Evolutionary conservation across 345 rosid species (phyloP).

Genomic region (Populus simonii): DNA sequence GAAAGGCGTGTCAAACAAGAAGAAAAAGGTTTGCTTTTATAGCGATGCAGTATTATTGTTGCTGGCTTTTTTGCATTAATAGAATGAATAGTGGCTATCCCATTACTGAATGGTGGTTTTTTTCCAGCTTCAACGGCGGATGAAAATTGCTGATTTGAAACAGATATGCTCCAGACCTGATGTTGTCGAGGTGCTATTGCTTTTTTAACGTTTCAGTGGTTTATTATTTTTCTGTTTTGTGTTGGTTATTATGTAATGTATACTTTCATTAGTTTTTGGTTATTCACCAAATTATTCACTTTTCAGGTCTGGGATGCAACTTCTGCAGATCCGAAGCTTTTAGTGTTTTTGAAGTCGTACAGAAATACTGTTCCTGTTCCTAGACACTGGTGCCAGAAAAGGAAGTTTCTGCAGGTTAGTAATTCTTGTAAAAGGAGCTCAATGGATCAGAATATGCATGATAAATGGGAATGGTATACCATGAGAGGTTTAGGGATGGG

Average conservation of each 20-base stretch:
- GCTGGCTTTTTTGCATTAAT: background rate
- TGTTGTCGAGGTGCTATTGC: slow-evolving; percentile 83
- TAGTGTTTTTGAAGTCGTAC: slow-evolving; percentile 88
- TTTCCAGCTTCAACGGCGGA: slow-evolving; percentile 77
- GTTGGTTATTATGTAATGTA: background rate
- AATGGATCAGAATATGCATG: slow-evolving; percentile 38
- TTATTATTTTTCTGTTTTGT: background rate
- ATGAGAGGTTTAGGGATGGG: slow-evolving; percentile 46
- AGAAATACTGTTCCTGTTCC: slow-evolving; percentile 98
- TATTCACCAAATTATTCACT: background rate
- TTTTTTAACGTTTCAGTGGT: background rate
- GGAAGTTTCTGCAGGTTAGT: slow-evolving; percentile 98
- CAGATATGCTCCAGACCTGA: slow-evolving; percentile 94
- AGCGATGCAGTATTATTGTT: background rate
- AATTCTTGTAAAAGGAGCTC: slow-evolving; percentile 4
- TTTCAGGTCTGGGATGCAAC: slow-evolving; percentile 99
- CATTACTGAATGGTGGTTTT: background rate
- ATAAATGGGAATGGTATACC: slow-evolving; percentile 40
- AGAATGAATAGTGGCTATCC: background rate
- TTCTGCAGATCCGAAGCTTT: slow-evolving; percentile 90
- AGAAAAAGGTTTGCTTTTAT: slow-evolving; percentile 54
- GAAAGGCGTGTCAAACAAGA: slow-evolving; percentile 81
- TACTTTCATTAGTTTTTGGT: background rate
- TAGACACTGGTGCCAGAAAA: slow-evolving; percentile 98
- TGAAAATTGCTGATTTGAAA: slow-evolving; percentile 93